Conservation (phyloP, 1,284 basidiomycete species). For the Heterobasidion irregulare region DNA sequence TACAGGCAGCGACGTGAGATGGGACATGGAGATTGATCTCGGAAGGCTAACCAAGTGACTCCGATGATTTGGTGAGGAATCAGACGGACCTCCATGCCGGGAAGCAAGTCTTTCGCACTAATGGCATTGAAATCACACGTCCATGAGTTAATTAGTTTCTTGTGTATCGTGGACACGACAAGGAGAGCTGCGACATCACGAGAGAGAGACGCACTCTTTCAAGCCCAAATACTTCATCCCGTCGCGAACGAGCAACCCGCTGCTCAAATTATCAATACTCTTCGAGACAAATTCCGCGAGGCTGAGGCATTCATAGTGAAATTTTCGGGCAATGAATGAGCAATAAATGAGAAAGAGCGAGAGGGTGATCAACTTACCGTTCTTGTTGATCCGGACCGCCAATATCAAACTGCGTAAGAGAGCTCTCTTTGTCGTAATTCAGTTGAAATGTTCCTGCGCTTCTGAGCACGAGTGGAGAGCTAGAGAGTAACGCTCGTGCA, state of each 20-base stretch:
- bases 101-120: constrained; percentile 44
- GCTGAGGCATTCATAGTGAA: constrained; percentile 18
- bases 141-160: constrained; percentile 1
- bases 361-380: constrained; percentile 5
- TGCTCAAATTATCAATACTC: constrained; percentile 45
- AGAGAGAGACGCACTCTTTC: constrained; percentile 27
- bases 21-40: constrained; percentile 4
- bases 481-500: background rate
- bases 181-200: background rate
- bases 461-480: background rate
- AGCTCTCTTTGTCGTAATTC: constrained; percentile 2
- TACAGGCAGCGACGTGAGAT: constrained; percentile 6
- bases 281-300: constrained; percentile 52
- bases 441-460: constrained; percentile 3
- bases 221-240: constrained; percentile 44
- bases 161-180: background rate
- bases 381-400: constrained; percentile 17
- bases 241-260: constrained; percentile 39
- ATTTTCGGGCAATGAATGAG: background rate
- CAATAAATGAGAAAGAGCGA: background rate
- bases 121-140: background rate
- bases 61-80: constrained; percentile 69
- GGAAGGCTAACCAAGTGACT: constrained; percentile 46
- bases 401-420: constrained; percentile 13
- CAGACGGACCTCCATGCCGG: constrained; percentile 57